A percentile compares a stretch with the other conserved stretches of the same genome.
These are phyloP conservation scores for Exophiala xenobiotica DNA, from an alignment of 2,329 filamentous ascomycete genomes.

Conservation along the genomic window DNA sequence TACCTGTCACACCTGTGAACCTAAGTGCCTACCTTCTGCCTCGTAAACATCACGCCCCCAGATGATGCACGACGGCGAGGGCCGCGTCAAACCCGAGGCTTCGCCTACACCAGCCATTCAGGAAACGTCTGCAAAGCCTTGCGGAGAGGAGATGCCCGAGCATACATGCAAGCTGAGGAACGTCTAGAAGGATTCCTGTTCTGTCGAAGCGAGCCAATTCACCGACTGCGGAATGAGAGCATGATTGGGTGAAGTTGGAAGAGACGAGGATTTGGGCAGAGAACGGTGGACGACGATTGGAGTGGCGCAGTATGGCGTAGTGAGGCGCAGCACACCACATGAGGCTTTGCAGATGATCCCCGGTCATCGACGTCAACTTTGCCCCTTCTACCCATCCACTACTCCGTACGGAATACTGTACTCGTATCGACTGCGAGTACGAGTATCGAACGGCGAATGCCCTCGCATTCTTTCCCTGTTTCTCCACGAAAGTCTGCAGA, in stretches of 20 bases:
- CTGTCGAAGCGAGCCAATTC: not conserved
- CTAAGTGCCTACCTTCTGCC: not conserved
- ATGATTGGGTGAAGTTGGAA: not conserved
- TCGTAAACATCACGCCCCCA: not conserved
- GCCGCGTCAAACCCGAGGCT: slow-evolving; percentile 2
- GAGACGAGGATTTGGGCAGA: slow-evolving; percentile 4
- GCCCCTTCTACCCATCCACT: not conserved
- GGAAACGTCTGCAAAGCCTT: not conserved
- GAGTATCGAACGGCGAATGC: too few relatives aligned
- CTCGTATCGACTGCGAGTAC: too few relatives aligned
- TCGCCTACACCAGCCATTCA: slow-evolving; percentile 2
- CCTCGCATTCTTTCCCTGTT: too few relatives aligned
- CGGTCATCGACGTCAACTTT: not conserved
- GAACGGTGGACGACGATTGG: not conserved
- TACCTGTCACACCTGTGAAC: not conserved
- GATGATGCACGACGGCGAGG: not conserved
- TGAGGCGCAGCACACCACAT: not conserved
- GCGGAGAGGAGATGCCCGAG: not conserved
- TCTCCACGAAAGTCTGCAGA: too few relatives aligned
- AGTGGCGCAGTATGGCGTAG: not conserved
- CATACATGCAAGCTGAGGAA: not conserved
- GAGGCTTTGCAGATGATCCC: not conserved
- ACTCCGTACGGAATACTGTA: too few relatives aligned
- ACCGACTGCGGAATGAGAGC: not conserved
- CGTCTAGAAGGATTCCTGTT: not conserved